These are phyloP conservation scores for Chrysanthemum makinoi DNA, from an alignment of 129 eudicot genomes.

Conservation along the genomic window DNA sequence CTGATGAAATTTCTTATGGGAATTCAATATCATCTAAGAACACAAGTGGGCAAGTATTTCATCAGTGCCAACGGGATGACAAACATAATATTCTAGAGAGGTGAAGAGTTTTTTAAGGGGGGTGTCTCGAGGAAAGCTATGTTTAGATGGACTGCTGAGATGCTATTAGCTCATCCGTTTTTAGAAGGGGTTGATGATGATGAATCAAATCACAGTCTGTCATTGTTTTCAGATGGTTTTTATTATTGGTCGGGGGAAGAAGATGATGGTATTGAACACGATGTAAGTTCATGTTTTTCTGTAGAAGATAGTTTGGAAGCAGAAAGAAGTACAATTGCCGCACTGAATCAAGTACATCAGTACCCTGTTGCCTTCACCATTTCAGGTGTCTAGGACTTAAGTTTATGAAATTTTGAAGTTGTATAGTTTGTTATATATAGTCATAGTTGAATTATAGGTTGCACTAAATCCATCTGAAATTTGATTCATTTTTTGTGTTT, in stretches of 20 bases:
- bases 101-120: constrained; percentile 56
- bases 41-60: too few relatives aligned
- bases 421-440: constrained; percentile 21
- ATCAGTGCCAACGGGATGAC: too few relatives aligned
- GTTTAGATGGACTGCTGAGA: constrained; percentile 43
- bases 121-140: constrained; percentile 60
- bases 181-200: constrained; percentile 51
- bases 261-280: too few relatives aligned
- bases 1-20: too few relatives aligned
- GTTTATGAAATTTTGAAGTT: neutral
- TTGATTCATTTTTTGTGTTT: constrained; percentile 29
- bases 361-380: constrained; percentile 38
- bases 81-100: too few relatives aligned
- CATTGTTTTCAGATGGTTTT: constrained; percentile 37
- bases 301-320: constrained; percentile 1
- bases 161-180: constrained; percentile 35
- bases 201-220: constrained; percentile 32
- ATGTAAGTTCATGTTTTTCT: constrained; percentile 25
- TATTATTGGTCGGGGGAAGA: constrained; percentile 37
- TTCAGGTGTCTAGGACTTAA: constrained; percentile 34
- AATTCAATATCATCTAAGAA: too few relatives aligned
- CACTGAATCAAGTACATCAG: constrained; percentile 34
- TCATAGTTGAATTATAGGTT: constrained; percentile 12
- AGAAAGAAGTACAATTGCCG: constrained; percentile 4
- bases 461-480: neutral